Evolutionary conservation across 352 stramenopile genomes (phyloP), one percentile per base, ranked within the genome.

Genomic region (Phytophthora agathidicida): DNA sequence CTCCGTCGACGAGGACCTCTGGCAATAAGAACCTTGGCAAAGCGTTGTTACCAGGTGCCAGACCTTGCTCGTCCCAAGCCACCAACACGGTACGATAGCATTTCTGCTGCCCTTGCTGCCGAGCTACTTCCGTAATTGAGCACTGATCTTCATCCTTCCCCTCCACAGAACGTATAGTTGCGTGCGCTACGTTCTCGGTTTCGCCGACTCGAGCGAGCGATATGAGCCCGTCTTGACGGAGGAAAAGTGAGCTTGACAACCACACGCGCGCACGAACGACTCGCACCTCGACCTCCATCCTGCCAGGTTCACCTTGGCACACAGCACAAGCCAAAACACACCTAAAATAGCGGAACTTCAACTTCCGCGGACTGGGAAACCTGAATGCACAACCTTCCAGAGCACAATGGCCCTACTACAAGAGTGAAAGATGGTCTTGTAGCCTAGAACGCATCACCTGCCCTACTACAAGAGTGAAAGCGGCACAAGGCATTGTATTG

Each of bases 261-360:
- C 77, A 88, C 52, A 82, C 56, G 7, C 43, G 57, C 5, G 73
- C 67, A 11, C 65, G 61, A 35, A 76, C 49, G 6, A 85, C 58
- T 39, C 56, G 71, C 14, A 77, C 47, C 30, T 71, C 51, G 45
- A 83, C 27, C 19, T 71, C 55, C 70, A 78, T 78, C 10, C 7
- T 17, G 3, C 30, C n/a, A 27, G 10, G 2, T 2, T 36, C 17
- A 9, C 23, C 27, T 20, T 33, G 14, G 13, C 19, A 42, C n/a
- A 33, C 35, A 33, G 26, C 24, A 31, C 5, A 47, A 31, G 16
- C 24, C 7, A 5, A 11, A 24, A 14, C 17, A 20, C 2, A 23
- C 24, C 50, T 26, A 63, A 63, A 63, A 57, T 63, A 57, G 26
- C 19, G 23, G 22, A 23, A 49, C 27, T 49, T 58, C 49, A 49